Evolutionary conservation across 1,139 yeast species (phyloP).

Genomic region (Arxiozyma heterogenica): DNA sequence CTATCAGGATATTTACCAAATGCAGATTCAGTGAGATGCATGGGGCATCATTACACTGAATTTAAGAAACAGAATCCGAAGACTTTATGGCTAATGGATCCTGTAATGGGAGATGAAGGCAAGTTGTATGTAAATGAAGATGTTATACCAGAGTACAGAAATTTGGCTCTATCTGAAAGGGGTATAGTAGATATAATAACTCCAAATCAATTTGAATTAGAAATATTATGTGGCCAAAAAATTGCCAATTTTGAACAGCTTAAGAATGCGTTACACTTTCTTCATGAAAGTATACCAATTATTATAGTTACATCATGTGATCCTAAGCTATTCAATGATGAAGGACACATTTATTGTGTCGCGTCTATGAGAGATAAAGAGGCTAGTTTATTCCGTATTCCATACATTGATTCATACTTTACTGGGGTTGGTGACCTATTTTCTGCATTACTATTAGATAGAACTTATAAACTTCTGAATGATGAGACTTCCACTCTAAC

Average conservation of each 20-base stretch:
- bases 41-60: conserved; percentile 25
- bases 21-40: conserved; percentile 35
- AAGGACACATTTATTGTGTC: conserved; percentile 30
- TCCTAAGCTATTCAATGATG: conserved; percentile 18
- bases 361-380: conserved; percentile 26
- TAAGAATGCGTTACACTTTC: conserved; percentile 33
- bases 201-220: conserved; percentile 69
- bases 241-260: conserved; percentile 35
- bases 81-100: conserved; percentile 48
- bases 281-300: conserved; percentile 34
- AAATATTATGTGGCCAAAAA: conserved; percentile 41
- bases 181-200: conserved; percentile 49
- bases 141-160: conserved; percentile 46
- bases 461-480: conserved; percentile 25
- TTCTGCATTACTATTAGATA: conserved; percentile 52
- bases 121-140: conserved; percentile 50
- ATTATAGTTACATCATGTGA: conserved; percentile 29
- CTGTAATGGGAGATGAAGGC: conserved; percentile 73
- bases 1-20: conserved; percentile 55
- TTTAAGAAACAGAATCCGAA: conserved; percentile 20
- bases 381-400: conserved; percentile 36
- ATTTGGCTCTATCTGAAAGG: conserved; percentile 31
- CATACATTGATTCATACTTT: conserved; percentile 54
- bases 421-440: conserved; percentile 72
- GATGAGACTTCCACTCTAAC: conserved; percentile 4